Evolutionary conservation across 176 grass and related monocot species (phyloP), one percentile per base, ranked within the genome.

Genomic region (Saccharum spontaneum): DNA sequence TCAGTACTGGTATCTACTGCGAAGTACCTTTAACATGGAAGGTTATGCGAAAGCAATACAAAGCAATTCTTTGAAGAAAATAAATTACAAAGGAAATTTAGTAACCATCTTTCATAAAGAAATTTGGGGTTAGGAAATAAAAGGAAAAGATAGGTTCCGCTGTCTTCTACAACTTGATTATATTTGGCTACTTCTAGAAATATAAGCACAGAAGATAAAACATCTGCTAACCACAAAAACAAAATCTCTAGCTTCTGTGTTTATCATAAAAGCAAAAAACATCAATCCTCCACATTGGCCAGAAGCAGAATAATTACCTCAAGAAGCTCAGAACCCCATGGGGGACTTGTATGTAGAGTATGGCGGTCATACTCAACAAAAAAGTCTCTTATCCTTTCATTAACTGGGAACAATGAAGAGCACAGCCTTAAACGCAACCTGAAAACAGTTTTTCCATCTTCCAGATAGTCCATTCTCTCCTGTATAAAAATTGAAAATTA

Each of bases 291-390:
- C 73, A 85, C 77, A 48, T 36, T 57, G 78, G 41, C 45, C n/a
- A 78, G 49, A 31, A 60, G 62, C 26, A 55, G 72, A 84, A 87
- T 28, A 62, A 26, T 70, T 92, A 99, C 97, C 97, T 99, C 97
- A 84, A 99, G 97, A 85, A 99, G 93, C 82, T 99, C 97, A 79
- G 97, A 99, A 76, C 97, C 97, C 97, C 97, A 99, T 88, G 97
- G 97, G 60, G 97, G 97, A 75, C 91, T 99, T 63, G 97, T 99
- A 52, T 94, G 93, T 39, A 99, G 91, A 40, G 92, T 96, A 87
- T 99, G 97, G 20, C 97, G 94, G 48, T 99, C 97, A 89, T 96
- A 99, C 84, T 99, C 97, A 0, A 99, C 80, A 61, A 96, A 96
- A 87, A 99, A 99, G 73, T 99, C 97, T 60, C 91, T 82, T 78